Evolutionary conservation across 202 grass and related monocot species (phyloP).

Genomic region (Cymbopogon flexuosus): DNA sequence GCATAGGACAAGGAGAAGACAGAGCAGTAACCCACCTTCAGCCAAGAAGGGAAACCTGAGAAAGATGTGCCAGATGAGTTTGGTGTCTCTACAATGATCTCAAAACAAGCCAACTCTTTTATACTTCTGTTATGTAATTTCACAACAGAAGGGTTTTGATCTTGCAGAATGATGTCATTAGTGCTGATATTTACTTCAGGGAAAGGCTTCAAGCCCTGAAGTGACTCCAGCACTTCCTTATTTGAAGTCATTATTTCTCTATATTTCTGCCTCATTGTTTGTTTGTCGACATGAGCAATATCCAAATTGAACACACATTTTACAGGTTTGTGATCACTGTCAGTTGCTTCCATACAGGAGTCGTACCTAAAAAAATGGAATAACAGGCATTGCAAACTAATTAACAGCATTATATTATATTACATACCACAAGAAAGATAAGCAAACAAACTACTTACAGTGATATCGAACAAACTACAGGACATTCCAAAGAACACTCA

Average conservation of each 20-base stretch:
- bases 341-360: conserved; percentile 82
- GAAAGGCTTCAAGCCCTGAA: conserved; percentile 41
- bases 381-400: conserved; percentile 8
- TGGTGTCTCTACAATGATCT: conserved; percentile 42
- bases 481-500: conserved; percentile 61
- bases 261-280: conserved; percentile 57
- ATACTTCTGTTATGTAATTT: conserved; percentile 64
- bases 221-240: conserved; percentile 35
- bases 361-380: conserved; percentile 59
- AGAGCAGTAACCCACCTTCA: conserved; percentile 54
- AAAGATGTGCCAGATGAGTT: conserved; percentile 24
- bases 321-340: conserved; percentile 93
- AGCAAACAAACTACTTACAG: conserved; percentile 64
- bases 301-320: conserved; percentile 83
- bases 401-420: conserved; percentile 1
- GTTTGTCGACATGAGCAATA: conserved; percentile 69
- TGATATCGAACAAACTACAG: conserved; percentile 76
- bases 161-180: conserved; percentile 46
- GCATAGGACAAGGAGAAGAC: conserved; percentile 2
- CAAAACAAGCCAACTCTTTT: conserved; percentile 45
- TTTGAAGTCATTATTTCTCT: conserved; percentile 68
- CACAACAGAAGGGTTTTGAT: conserved; percentile 45
- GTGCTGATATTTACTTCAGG: conserved; percentile 59
- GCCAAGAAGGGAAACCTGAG: conserved; percentile 63
- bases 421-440: not conserved